Base-by-base conservation (phyloP, 2,329 filamentous ascomycete genomes). In the Apiospora rasikravindrae region DNA sequence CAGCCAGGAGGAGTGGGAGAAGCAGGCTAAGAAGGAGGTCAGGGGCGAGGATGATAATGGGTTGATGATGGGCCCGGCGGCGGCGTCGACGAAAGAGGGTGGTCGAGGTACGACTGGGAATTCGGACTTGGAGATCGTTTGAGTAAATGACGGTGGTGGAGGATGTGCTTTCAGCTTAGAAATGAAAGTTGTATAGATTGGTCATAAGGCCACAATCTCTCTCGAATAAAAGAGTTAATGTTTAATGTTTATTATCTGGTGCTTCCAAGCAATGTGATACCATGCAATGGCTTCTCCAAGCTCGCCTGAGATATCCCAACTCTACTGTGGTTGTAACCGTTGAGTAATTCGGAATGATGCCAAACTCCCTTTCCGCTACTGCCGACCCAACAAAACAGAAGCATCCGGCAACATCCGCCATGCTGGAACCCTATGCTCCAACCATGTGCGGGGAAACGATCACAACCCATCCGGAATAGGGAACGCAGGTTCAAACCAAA, bases 1-100 rank as follows among this genome's bases (percentile, higher is more conserved):
- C 24, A 42, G 66, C 26, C 53, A 40, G 40, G 24, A 51, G 42
- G 26, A 57, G 61, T 42, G 71, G 69, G 71, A 72, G 47, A 61
- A 67, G 24, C 67, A 47, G 29, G 49, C 67, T 16, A 68, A 51
- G 24, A 49, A 61, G 29, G 71, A 70, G 6, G 26, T 49, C 40
- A 44, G 40, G 2, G 53, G 44, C 5, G 71, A 67, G n/a, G 70
- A 67, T 14, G 66, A 44, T 7, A 26, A 10, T 45, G 40, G 40
- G 5, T 1, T 45, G 10, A 29, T n/a, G 66, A 33, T 29, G 44
- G 10, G 26, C 53, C 29, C 53, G 26, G 14, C 51, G 5, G 33
- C 33, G 26, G 14, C 51, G 5, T 5, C 33, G 33, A 33, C 29
- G 16, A 33, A 22, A 64, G 22, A 40, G 33, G 22, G 33, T 3